Conservation (phyloP, 495 filamentous ascomycete genomes). For the Penicillium argentinense region DNA sequence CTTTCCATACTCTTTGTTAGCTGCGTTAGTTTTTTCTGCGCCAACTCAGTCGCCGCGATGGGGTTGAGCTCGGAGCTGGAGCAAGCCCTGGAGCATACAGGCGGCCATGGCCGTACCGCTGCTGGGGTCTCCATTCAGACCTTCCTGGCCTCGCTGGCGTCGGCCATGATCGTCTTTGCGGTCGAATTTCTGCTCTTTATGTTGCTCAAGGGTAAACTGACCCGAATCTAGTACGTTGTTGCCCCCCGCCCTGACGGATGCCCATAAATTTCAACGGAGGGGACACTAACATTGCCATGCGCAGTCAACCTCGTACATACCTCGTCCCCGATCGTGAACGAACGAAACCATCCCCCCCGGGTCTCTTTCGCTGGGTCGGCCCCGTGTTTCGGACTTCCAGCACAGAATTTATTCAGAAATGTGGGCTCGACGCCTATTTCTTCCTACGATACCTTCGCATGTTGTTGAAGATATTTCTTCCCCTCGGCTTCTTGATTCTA, state of each 20-base stretch:
- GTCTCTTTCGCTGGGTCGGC: conserved; percentile 65
- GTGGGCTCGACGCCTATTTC: conserved; percentile 96
- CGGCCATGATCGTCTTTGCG: conserved; percentile 72
- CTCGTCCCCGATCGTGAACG: conserved; percentile 86
- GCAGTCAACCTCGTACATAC: conserved; percentile 82
- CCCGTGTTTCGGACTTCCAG: conserved; percentile 75
- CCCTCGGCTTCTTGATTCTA: conserved; percentile 73
- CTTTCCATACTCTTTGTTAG: too few relatives aligned
- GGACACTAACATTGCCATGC: conserved; percentile 2
- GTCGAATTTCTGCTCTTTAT: conserved; percentile 76
- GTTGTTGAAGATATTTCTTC: conserved; percentile 87
- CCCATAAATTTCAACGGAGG: too few relatives aligned
- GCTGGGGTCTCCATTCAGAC: conserved; percentile 49
- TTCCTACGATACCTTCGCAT: conserved; percentile 95
- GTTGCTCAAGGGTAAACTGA: conserved; percentile 72
- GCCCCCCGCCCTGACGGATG: neutral
- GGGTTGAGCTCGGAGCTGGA: conserved; percentile 34
- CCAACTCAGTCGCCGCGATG: neutral
- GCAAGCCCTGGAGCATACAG: conserved; percentile 37
- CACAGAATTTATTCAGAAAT: conserved; percentile 91
- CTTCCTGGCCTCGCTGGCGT: conserved; percentile 74
- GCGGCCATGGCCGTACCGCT: conserved; percentile 43
- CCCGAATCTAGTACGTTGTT: conserved; percentile 75
- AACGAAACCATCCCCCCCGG: conserved; percentile 68
- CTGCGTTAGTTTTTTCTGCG: neutral